A percentile compares a stretch with the other conserved stretches of the same genome.
Evolutionary conservation across 768 basidiomycete species (phyloP).

Genomic region (Peribolospora kevripleyi): DNA sequence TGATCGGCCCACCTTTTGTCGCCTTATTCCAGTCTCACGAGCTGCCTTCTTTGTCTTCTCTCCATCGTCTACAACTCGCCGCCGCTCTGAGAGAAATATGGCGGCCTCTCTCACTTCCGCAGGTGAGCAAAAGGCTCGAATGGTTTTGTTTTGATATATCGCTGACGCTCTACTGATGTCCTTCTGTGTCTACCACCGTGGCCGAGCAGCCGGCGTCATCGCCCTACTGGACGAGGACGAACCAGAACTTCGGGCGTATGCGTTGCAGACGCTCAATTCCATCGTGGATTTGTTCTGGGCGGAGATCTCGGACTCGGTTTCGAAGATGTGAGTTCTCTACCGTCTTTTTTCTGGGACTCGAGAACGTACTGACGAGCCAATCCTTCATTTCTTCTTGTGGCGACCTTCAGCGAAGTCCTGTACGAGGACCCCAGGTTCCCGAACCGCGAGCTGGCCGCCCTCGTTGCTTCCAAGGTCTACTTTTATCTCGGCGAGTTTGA

Average conservation of each 20-base stretch:
- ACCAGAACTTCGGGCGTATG: conserved; percentile 66
- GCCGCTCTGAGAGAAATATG: fast-evolving
- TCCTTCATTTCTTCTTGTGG: not conserved
- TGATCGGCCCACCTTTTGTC: not conserved
- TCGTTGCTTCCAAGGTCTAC: conserved; percentile 93
- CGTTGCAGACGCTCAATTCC: conserved; percentile 52
- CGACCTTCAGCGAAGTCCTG: conserved; percentile 47
- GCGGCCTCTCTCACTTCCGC: not conserved
- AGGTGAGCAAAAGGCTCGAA: not conserved
- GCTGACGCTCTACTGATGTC: too few species aligned
- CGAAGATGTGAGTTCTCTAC: conserved; percentile 42
- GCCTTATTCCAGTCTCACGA: not conserved
- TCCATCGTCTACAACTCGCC: not conserved
- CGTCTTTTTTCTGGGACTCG: not conserved
- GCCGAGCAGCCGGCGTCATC: conserved; percentile 39
- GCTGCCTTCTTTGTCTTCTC: too few species aligned
- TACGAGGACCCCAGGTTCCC: conserved; percentile 64
- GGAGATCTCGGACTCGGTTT: conserved; percentile 86
- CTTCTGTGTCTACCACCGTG: too few species aligned
- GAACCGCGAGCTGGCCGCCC: conserved; percentile 57
- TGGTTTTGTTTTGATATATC: too few species aligned
- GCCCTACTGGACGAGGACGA: conserved; percentile 74
- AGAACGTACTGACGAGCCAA: not conserved
- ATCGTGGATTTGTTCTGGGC: conserved; percentile 91
- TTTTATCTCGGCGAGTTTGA: conserved; percentile 89